A percentile compares a stretch with the other conserved stretches of the same genome.
phyloP scores from a whole-genome alignment of 2,329 filamentous ascomycete genomes.

The Venturia asperata region DNA sequence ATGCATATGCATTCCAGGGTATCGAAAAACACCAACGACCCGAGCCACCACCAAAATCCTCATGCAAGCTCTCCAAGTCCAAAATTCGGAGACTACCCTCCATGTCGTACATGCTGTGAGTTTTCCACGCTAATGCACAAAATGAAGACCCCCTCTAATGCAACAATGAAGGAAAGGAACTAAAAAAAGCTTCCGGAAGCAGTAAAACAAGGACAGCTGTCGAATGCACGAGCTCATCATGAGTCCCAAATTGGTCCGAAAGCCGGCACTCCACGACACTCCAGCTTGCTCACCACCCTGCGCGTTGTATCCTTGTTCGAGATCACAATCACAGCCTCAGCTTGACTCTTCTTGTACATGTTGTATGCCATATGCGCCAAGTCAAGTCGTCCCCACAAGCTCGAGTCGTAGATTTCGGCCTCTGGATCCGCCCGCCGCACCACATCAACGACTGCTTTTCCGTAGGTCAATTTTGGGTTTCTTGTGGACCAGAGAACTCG shows the following conservation, averaged over 20 bases:
- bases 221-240: not conserved
- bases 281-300: conserved; percentile 29
- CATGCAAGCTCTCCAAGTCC: not conserved
- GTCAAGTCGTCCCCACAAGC: conserved; percentile 28
- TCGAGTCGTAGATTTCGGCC: conserved; percentile 32
- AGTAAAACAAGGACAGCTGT: not conserved
- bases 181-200: not conserved
- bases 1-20: not conserved
- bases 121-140: not conserved
- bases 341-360: conserved; percentile 26
- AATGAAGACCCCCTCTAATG: not conserved
- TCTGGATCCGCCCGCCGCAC: conserved; percentile 26
- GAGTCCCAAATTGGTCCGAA: conserved; percentile 35
- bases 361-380: conserved; percentile 27
- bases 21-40: not conserved
- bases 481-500: conserved; percentile 21
- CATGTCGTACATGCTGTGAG: not conserved
- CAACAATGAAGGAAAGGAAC: not conserved
- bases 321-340: conserved; percentile 33
- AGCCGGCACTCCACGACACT: conserved; percentile 30
- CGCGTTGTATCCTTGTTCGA: conserved; percentile 31
- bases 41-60: not conserved
- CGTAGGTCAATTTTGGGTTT: conserved; percentile 20
- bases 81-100: too few species aligned
- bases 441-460: conserved; percentile 20